Evolutionary conservation across 768 basidiomycete genomes (phyloP).

Genomic region (Pleurotus tuber-regium): DNA sequence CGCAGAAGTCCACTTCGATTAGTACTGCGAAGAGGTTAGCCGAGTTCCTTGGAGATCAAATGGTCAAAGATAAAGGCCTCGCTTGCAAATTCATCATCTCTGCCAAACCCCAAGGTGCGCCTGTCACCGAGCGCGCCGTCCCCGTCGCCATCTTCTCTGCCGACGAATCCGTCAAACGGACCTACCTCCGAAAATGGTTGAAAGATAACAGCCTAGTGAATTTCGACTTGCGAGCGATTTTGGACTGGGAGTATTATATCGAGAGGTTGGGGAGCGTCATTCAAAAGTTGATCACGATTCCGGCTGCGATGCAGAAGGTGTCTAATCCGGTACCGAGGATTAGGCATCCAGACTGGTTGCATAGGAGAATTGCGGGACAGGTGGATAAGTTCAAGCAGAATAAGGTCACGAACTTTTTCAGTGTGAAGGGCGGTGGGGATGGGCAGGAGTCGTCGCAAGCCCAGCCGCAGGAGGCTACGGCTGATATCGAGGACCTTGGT

Average conservation of each 20-base stretch:
- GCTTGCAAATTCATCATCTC: constrained; percentile 99
- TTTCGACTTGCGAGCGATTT: constrained; percentile 90
- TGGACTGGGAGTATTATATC: constrained; percentile 99
- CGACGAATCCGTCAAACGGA: constrained; percentile 85
- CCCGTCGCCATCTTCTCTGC: constrained; percentile 98
- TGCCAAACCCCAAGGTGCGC: constrained; percentile 85
- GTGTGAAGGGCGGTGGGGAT: constrained; percentile 32
- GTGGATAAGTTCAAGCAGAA: constrained; percentile 99
- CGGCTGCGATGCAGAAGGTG: constrained; percentile 97
- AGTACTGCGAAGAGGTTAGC: constrained; percentile 93
- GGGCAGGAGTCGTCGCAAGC: constrained; percentile 20
- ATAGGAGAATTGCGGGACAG: constrained; percentile 82
- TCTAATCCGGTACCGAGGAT: constrained; percentile 95
- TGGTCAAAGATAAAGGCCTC: constrained; percentile 99
- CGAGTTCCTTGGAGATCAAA: constrained; percentile 95
- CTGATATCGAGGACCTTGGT: constrained; percentile 65
- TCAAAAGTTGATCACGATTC: constrained; percentile 98
- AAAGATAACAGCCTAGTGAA: constrained; percentile 85
- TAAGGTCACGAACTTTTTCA: constrained; percentile 95
- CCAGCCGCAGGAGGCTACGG: constrained; percentile 30
- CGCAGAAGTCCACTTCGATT: constrained; percentile 98
- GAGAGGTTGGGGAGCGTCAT: constrained; percentile 97
- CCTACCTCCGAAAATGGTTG: constrained; percentile 93
- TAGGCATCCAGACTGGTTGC: constrained; percentile 96
- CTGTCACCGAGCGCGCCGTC: constrained; percentile 95